These are phyloP conservation scores for Chytriomyces hyalinus DNA, from an alignment of 192 early-diverging fungal species.

Conservation along the genomic window DNA sequence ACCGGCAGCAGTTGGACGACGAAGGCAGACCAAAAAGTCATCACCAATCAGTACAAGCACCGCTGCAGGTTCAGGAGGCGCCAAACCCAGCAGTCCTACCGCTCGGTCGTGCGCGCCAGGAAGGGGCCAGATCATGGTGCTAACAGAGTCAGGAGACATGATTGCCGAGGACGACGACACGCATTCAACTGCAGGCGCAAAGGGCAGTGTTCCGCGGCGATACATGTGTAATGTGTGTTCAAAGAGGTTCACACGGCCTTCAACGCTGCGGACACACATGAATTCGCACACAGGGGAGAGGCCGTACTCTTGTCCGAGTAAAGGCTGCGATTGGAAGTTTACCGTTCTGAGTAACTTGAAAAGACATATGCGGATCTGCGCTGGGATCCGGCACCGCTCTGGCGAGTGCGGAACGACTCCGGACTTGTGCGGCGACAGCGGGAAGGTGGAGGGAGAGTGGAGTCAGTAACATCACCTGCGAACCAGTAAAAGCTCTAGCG, in stretches of 20 bases:
- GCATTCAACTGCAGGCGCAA: background rate
- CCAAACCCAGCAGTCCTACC: too few species aligned
- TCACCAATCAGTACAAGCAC: background rate
- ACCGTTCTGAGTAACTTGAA: constrained; percentile 39
- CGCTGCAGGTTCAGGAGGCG: too few species aligned
- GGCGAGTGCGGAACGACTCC: background rate
- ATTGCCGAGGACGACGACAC: constrained; percentile 30
- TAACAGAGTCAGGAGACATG: constrained; percentile 28
- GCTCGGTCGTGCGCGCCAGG: too few species aligned
- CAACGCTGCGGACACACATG: constrained; percentile 40
- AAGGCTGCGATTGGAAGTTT: constrained; percentile 40
- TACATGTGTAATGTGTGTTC: constrained; percentile 39
- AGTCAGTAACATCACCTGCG: background rate
- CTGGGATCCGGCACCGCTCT: background rate
- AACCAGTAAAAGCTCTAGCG: too few species aligned
- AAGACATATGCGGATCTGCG: constrained; percentile 39
- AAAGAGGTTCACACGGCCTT: constrained; percentile 40
- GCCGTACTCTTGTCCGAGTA: constrained; percentile 34
- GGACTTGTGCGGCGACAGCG: background rate
- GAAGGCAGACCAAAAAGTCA: background rate
- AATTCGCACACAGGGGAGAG: constrained; percentile 39
- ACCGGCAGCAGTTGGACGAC: background rate
- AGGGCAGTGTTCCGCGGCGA: constrained; percentile 15
- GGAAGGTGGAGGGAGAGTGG: constrained; percentile 8
- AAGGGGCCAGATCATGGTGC: constrained; percentile 25